These are phyloP conservation scores for Monilinia vaccinii-corymbosi DNA, from an alignment of 2,329 filamentous ascomycete genomes.

Conservation along the genomic window DNA sequence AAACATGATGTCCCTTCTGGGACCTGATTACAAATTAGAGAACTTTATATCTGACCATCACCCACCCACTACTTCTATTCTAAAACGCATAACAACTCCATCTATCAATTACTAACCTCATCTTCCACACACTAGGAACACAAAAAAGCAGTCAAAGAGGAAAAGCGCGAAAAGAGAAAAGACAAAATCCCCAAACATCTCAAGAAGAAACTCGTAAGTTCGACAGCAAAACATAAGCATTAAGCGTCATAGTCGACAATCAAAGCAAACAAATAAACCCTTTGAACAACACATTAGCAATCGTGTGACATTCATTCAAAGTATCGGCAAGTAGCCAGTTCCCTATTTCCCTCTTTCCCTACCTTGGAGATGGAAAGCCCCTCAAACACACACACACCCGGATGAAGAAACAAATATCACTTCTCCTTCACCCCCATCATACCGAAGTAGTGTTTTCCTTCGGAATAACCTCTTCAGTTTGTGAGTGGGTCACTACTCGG, in stretches of 20 bases:
- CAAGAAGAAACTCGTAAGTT: slow-evolving; percentile 77
- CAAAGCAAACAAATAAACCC: background rate
- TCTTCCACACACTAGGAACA: slow-evolving; percentile 43
- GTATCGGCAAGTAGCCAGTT: background rate
- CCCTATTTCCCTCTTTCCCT: background rate
- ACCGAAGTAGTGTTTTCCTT: slow-evolving; percentile 19
- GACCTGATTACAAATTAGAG: slow-evolving; percentile 5
- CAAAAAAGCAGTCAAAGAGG: slow-evolving; percentile 88
- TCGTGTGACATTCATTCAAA: background rate
- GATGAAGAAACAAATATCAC: slow-evolving; percentile 24
- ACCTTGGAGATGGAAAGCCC: background rate
- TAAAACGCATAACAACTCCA: background rate
- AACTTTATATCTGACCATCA: slow-evolving; percentile 6
- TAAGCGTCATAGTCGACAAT: slow-evolving; percentile 12
- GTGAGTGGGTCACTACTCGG: background rate
- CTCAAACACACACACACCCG: slow-evolving; percentile 13
- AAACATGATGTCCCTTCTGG: slow-evolving; percentile 6
- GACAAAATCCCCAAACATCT: slow-evolving; percentile 94
- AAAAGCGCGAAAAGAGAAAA: slow-evolving; percentile 85
- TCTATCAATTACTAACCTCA: background rate
- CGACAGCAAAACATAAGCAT: slow-evolving; percentile 30
- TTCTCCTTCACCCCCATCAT: slow-evolving; percentile 11
- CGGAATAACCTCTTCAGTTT: slow-evolving; percentile 18
- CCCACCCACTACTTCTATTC: background rate
- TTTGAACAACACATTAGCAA: background rate